A percentile compares a stretch with the other conserved stretches of the same genome.
These are phyloP conservation scores for Botrytis sinoallii DNA, from an alignment of 2,329 filamentous ascomycete species.

Conservation along the genomic window DNA sequence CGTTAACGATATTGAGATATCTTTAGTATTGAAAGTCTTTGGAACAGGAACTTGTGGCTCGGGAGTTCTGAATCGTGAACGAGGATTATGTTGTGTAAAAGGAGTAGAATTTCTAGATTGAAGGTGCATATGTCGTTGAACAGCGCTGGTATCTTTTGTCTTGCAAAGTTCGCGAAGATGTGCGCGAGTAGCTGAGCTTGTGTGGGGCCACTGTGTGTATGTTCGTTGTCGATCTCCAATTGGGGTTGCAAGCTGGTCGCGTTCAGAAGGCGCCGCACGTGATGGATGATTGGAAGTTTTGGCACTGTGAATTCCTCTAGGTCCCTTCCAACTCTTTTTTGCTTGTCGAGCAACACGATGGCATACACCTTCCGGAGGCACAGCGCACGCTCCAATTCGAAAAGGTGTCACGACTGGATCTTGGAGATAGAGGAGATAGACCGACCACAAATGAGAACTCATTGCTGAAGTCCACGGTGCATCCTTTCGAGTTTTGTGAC, in stretches of 20 bases:
- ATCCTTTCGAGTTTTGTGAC: constrained; percentile 38
- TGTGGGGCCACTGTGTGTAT: constrained; percentile 63
- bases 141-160: constrained; percentile 47
- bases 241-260: constrained; percentile 55
- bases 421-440: constrained; percentile 61
- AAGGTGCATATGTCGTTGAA: constrained; percentile 45
- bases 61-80: constrained; percentile 49
- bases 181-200: constrained; percentile 58
- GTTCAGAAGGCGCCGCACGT: constrained; percentile 32
- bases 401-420: constrained; percentile 67
- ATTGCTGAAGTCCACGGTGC: constrained; percentile 63
- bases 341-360: constrained; percentile 63
- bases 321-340: constrained; percentile 64
- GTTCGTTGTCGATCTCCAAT: constrained; percentile 47
- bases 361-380: constrained; percentile 64
- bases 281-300: constrained; percentile 15
- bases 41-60: constrained; percentile 42
- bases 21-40: constrained; percentile 53
- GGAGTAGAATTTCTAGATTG: constrained; percentile 54
- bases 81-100: constrained; percentile 51
- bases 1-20: constrained; percentile 61
- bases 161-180: constrained; percentile 63
- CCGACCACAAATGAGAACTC: constrained; percentile 64
- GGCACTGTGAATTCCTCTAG: constrained; percentile 40
- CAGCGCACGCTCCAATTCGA: constrained; percentile 58